These are phyloP conservation scores for Wickerhamomyces sydowiorum DNA, from an alignment of 805 yeast species.

Conservation along the genomic window DNA sequence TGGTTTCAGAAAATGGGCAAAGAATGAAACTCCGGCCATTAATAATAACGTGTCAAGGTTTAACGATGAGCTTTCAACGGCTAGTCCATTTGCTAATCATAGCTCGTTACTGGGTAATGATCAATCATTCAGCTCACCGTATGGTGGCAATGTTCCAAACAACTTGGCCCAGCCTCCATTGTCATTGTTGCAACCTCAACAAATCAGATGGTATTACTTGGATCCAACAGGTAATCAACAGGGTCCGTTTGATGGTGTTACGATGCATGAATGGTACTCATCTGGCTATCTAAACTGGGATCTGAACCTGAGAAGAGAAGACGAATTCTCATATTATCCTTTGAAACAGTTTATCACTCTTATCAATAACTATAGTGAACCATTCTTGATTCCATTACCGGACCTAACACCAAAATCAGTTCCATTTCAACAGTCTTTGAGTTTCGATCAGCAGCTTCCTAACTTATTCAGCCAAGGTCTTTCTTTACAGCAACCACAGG, in stretches of 20 bases:
- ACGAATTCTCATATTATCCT: slow-evolving; percentile 42
- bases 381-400: slow-evolving; percentile 56
- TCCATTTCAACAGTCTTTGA: slow-evolving; percentile 1
- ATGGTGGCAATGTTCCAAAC: no score
- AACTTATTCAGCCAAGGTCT: background rate
- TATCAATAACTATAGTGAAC: slow-evolving; percentile 45
- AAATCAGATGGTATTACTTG: slow-evolving; percentile 63
- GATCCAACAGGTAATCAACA: slow-evolving; percentile 68
- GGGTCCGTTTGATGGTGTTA: slow-evolving; percentile 72
- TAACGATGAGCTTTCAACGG: background rate
- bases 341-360: slow-evolving; percentile 47
- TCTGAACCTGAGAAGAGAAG: slow-evolving; percentile 53
- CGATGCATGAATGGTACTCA: slow-evolving; percentile 76
- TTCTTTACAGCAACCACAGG: slow-evolving; percentile 4
- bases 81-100: slow-evolving; percentile 1
- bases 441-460: slow-evolving; percentile 2
- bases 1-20: slow-evolving; percentile 17
- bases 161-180: slow-evolving; percentile 3
- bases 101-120: slow-evolving; percentile 5
- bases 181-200: slow-evolving; percentile 29
- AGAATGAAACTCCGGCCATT: slow-evolving; percentile 6
- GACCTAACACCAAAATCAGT: slow-evolving; percentile 5
- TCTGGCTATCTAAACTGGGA: slow-evolving; percentile 52
- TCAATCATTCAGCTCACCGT: background rate
- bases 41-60: slow-evolving; percentile 1